Evolutionary conservation across 1,284 basidiomycete species (phyloP).

Genomic region (Schizopora paradoxa): DNA sequence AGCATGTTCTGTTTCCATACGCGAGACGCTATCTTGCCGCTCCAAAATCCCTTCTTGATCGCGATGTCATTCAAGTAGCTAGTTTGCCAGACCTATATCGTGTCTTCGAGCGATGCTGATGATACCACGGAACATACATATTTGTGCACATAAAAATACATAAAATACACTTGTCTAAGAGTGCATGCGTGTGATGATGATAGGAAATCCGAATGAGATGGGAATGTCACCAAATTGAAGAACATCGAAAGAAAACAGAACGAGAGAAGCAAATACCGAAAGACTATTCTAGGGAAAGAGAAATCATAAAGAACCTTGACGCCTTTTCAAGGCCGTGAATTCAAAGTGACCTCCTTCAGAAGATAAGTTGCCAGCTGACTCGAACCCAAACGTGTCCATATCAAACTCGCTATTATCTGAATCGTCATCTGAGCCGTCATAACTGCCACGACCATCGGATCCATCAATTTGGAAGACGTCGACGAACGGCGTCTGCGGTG

Average conservation of each 20-base stretch:
- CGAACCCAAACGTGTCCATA: constrained; percentile 64
- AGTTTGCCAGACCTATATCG: constrained; percentile 85
- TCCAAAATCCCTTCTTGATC: constrained; percentile 64
- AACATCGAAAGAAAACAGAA: constrained; percentile 5
- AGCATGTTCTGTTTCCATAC: constrained; percentile 83
- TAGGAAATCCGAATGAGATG: neutral
- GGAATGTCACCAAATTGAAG: neutral
- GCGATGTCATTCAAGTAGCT: constrained; percentile 81
- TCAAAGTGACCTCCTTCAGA: constrained; percentile 36
- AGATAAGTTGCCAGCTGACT: constrained; percentile 43
- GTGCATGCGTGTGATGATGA: neutral
- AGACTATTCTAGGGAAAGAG: neutral
- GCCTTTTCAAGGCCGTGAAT: constrained; percentile 25
- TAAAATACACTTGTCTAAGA: no score
- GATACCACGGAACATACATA: neutral
- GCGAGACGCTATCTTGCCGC: constrained; percentile 71
- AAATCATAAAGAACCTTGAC: neutral
- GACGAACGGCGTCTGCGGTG: constrained; percentile 70
- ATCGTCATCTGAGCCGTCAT: constrained; percentile 37
- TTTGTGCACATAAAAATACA: no score
- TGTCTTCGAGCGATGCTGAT: constrained; percentile 83
- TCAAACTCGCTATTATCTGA: constrained; percentile 52
- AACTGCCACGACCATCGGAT: constrained; percentile 17
- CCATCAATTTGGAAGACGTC: constrained; percentile 60
- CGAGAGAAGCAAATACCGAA: neutral